A percentile compares a stretch with the other conserved stretches of the same genome.
phyloP scores from a whole-genome alignment of 2,329 filamentous ascomycete species.

The Claviceps paspali region DNA sequence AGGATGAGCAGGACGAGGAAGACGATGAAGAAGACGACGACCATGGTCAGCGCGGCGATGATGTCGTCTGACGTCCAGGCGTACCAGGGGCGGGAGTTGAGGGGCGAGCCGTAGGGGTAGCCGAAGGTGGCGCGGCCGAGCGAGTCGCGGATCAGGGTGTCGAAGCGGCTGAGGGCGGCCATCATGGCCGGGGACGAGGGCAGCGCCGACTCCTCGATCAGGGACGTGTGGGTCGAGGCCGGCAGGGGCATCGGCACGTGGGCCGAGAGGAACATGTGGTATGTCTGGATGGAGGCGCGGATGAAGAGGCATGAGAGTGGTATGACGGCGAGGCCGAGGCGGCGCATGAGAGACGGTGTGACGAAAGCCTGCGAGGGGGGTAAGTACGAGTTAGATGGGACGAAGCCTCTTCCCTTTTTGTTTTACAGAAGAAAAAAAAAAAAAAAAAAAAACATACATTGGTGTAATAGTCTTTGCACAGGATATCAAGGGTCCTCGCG shows the following conservation, averaged over 20 bases:
- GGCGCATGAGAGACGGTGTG: constrained; percentile 75
- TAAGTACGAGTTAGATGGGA: too few species aligned
- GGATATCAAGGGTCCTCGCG: constrained; percentile 73
- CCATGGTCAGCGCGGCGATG: constrained; percentile 66
- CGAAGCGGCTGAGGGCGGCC: constrained; percentile 65
- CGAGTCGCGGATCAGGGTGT: constrained; percentile 59
- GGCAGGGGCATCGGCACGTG: constrained; percentile 62
- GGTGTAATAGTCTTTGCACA: constrained; percentile 96
- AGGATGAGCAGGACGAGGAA: constrained; percentile 74
- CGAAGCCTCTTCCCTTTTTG: too few species aligned
- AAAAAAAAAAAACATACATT: constrained; percentile 41
- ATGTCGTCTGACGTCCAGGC: constrained; percentile 54
- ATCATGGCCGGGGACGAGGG: constrained; percentile 59
- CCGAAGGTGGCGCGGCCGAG: constrained; percentile 60
- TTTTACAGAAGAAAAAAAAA: neutral
- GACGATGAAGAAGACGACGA: constrained; percentile 68
- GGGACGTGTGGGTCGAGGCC: constrained; percentile 48
- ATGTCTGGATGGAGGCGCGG: constrained; percentile 84
- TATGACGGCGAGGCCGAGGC: constrained; percentile 80
- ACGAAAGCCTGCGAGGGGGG: constrained; percentile 84
- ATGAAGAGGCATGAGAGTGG: constrained; percentile 92
- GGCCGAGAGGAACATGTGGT: constrained; percentile 92
- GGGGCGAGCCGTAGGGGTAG: constrained; percentile 27
- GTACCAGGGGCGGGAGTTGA: constrained; percentile 29
- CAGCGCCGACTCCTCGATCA: constrained; percentile 46